These are phyloP conservation scores for Sanguinoderma infundibulare DNA, from an alignment of 1,284 basidiomycete species.

Conservation along the genomic window DNA sequence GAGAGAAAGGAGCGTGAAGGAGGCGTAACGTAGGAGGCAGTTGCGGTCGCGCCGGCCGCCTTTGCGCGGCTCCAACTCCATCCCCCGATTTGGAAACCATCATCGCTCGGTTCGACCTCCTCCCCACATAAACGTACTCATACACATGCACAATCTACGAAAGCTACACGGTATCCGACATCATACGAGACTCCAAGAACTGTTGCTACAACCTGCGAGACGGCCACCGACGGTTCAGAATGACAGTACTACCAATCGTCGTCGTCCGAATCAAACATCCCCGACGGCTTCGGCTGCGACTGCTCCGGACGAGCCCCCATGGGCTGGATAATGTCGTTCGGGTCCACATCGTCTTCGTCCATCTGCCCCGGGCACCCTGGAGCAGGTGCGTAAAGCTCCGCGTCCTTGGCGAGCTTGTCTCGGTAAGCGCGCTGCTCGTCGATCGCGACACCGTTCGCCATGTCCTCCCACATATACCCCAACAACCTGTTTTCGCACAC, in stretches of 20 bases:
- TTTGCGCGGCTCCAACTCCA: slow-evolving; percentile 12
- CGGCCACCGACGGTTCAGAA: neutral
- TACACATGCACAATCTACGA: neutral
- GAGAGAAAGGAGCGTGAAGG: slow-evolving; percentile 22
- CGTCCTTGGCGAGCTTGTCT: slow-evolving; percentile 8
- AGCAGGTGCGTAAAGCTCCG: neutral
- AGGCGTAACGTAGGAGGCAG: slow-evolving; percentile 22
- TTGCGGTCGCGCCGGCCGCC: slow-evolving; percentile 12
- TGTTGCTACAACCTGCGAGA: neutral
- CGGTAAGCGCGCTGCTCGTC: slow-evolving; percentile 32
- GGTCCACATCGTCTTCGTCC: slow-evolving; percentile 28
- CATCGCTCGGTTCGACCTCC: slow-evolving; percentile 5
- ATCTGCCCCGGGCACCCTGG: neutral
- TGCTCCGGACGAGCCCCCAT: neutral
- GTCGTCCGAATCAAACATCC: slow-evolving; percentile 21
- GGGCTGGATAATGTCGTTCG: slow-evolving; percentile 28
- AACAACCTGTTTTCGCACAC: slow-evolving; percentile 25
- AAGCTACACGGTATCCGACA: neutral
- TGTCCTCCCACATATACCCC: slow-evolving; percentile 32
- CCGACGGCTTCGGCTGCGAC: neutral
- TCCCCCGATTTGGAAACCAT: slow-evolving; percentile 24
- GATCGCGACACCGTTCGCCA: slow-evolving; percentile 33
- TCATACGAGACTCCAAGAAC: no score
- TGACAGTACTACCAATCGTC: slow-evolving; percentile 15
- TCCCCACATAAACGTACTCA: neutral